phyloP scores from a whole-genome alignment of 139 green algal genomes.

The Medakamo hakoo region DNA sequence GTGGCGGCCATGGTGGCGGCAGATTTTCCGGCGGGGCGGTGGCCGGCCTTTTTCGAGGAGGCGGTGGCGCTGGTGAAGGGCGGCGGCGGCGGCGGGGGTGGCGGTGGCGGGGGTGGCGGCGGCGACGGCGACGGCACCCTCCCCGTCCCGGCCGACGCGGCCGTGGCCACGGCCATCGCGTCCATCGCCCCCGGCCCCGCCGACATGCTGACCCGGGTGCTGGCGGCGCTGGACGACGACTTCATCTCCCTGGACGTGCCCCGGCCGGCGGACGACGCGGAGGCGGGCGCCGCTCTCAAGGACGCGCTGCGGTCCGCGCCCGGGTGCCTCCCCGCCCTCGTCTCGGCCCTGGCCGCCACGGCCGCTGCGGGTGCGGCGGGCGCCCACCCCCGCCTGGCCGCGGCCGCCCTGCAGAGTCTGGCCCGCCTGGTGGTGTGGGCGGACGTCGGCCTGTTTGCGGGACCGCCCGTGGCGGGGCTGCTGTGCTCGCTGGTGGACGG shows the following conservation, averaged over 20 bases:
- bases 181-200: constrained; percentile 14
- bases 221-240: constrained; percentile 78
- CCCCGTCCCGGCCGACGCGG: too few species aligned
- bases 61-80: constrained; percentile 71
- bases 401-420: constrained; percentile 42
- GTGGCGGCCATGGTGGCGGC: constrained; percentile 49
- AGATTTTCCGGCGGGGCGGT: constrained; percentile 64
- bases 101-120: background rate
- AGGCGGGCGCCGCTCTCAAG: constrained; percentile 74
- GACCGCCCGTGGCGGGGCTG: constrained; percentile 60
- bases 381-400: constrained; percentile 30
- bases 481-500: constrained; percentile 37
- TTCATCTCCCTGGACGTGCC: constrained; percentile 79
- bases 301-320: constrained; percentile 87
- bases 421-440: constrained; percentile 82
- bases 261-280: constrained; percentile 47
- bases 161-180: background rate
- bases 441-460: constrained; percentile 80
- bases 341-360: constrained; percentile 3
- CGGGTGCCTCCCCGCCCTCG: constrained; percentile 54
- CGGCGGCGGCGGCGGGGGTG: background rate
- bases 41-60: constrained; percentile 78
- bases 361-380: background rate
- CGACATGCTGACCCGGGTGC: constrained; percentile 68
- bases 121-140: too few species aligned